Evolutionary conservation across 495 filamentous ascomycete species (phyloP).

Genomic region (Penicillium bialowiezense): DNA sequence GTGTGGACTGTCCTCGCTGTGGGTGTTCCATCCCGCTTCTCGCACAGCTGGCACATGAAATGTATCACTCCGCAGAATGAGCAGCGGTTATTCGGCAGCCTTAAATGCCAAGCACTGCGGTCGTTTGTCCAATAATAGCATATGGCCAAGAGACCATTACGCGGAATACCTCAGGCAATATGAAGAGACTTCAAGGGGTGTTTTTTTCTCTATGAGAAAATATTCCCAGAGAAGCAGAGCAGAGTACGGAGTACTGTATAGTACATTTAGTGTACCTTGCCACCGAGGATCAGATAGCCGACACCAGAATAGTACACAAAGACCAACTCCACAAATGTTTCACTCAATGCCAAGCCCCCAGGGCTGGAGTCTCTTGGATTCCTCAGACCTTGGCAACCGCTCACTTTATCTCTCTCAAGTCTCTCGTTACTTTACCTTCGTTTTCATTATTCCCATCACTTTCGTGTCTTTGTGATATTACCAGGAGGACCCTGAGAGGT

Average conservation of each 20-base stretch:
- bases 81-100: slow-evolving; percentile 3
- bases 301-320: no score
- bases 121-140: neutral
- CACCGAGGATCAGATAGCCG: no score
- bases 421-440: no score
- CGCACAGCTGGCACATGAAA: slow-evolving; percentile 67
- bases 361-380: neutral
- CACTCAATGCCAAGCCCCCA: slow-evolving; percentile 4
- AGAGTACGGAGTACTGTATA: no score
- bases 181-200: no score
- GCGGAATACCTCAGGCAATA: no score
- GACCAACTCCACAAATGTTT: neutral
- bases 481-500: no score
- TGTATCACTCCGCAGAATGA: slow-evolving; percentile 56
- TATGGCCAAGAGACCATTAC: no score
- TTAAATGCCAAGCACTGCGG: slow-evolving; percentile 2
- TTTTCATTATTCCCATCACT: neutral
- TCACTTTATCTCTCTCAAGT: neutral
- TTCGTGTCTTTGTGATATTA: neutral
- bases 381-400: slow-evolving; percentile 6
- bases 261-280: no score
- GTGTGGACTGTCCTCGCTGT: slow-evolving; percentile 55
- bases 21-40: slow-evolving; percentile 66
- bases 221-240: no score
- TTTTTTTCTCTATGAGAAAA: no score